These are phyloP conservation scores for Globisporangium orthogonon DNA, from an alignment of 352 stramenopile genomes.

Conservation along the genomic window DNA sequence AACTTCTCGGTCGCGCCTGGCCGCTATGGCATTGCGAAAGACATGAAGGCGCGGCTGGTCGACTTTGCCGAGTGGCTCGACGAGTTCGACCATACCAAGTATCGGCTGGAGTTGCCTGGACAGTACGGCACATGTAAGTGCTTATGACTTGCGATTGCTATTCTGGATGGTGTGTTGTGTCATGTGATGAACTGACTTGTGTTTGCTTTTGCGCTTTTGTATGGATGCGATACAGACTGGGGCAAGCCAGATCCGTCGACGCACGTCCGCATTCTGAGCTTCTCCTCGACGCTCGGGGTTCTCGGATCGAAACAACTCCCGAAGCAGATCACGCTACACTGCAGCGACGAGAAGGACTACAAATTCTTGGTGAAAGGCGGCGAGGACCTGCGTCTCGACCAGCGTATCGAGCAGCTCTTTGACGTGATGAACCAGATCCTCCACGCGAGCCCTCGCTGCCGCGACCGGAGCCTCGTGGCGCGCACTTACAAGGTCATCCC, in stretches of 20 bases:
- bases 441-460: constrained; percentile 47
- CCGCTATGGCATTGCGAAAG: constrained; percentile 63
- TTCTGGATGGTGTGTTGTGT: no score
- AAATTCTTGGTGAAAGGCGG: constrained; percentile 89
- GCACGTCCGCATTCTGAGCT: constrained; percentile 68
- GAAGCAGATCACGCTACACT: constrained; percentile 77
- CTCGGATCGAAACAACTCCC: constrained; percentile 81
- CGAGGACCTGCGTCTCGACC: constrained; percentile 88
- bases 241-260: constrained; percentile 55
- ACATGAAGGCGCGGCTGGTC: constrained; percentile 74
- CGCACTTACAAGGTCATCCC: constrained; percentile 85
- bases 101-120: constrained; percentile 62
- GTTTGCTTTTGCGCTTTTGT: not conserved
- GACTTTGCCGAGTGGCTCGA: constrained; percentile 86
- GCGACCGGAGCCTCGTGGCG: constrained; percentile 51
- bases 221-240: constrained; percentile 36
- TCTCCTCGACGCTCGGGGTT: constrained; percentile 68
- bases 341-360: constrained; percentile 77
- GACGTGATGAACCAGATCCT: constrained; percentile 90
- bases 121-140: constrained; percentile 58
- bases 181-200: no score
- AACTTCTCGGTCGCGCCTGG: constrained; percentile 68
- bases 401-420: constrained; percentile 91
- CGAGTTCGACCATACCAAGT: constrained; percentile 73
- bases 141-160: constrained; percentile 15